Conservation (phyloP, 2,329 filamentous ascomycete species). For the Trichoderma oligosporum region DNA sequence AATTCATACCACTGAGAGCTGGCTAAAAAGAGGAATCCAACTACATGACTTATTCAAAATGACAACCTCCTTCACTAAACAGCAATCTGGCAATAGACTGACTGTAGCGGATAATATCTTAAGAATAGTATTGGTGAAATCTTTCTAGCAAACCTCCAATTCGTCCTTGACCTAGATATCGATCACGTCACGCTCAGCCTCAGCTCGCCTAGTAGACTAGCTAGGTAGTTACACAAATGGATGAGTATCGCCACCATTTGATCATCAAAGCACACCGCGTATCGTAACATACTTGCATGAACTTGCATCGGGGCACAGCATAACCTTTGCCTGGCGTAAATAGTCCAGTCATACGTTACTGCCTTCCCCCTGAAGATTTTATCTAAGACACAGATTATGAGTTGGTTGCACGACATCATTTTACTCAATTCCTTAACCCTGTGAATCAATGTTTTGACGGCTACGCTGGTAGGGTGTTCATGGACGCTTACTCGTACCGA, state of each 20-base stretch:
- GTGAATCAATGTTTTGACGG: too few relatives aligned
- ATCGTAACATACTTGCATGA: not conserved
- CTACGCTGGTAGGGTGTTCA: too few relatives aligned
- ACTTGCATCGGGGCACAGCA: not conserved
- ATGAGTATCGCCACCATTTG: not conserved
- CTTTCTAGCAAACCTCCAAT: too few relatives aligned
- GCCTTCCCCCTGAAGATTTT: not conserved
- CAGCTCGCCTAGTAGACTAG: not conserved
- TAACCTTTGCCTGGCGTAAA: not conserved
- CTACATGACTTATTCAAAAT: too few relatives aligned
- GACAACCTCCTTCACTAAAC: too few relatives aligned
- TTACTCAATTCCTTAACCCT: not conserved
- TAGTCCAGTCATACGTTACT: constrained; percentile 6
- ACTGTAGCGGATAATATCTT: too few relatives aligned
- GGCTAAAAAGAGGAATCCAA: too few relatives aligned
- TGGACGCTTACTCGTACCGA: too few relatives aligned
- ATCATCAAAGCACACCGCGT: not conserved
- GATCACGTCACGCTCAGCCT: not conserved
- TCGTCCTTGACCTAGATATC: too few relatives aligned
- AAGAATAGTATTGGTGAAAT: too few relatives aligned
- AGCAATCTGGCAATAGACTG: too few relatives aligned
- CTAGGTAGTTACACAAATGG: not conserved
- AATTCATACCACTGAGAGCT: too few relatives aligned
- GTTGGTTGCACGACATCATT: not conserved
- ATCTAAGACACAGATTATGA: not conserved